These are phyloP conservation scores for Colletotrichum tabaci DNA, from an alignment of 2,329 filamentous ascomycete species.

Conservation along the genomic window DNA sequence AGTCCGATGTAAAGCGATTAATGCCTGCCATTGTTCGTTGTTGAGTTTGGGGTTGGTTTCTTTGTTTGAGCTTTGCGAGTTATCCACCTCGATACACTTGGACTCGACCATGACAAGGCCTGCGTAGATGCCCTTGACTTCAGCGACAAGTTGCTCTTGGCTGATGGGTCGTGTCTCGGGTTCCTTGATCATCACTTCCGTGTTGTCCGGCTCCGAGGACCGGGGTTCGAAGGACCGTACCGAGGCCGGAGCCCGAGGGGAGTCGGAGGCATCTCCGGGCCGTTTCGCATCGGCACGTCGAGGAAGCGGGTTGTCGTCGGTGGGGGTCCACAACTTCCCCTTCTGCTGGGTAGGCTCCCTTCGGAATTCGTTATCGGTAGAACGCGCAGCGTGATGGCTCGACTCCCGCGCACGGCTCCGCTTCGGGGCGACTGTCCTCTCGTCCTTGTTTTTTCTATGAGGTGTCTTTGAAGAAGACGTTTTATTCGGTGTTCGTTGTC, in stretches of 20 bases:
- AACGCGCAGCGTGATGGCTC: neutral
- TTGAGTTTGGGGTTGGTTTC: constrained; percentile 60
- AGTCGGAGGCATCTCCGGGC: neutral
- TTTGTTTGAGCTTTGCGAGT: constrained; percentile 66
- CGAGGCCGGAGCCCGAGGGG: neutral
- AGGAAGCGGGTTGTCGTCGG: neutral
- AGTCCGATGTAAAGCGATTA: constrained; percentile 87
- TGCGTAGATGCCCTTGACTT: constrained; percentile 88
- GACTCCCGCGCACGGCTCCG: neutral
- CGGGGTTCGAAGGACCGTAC: neutral
- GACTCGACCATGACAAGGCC: constrained; percentile 89
- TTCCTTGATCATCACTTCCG: constrained; percentile 55
- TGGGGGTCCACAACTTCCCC: neutral
- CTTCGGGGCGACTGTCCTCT: neutral
- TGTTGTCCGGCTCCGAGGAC: neutral
- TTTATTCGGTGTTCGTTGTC: neutral
- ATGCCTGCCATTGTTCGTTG: constrained; percentile 84
- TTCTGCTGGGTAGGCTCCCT: neutral
- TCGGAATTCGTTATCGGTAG: neutral
- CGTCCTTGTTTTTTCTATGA: neutral
- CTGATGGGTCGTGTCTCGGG: constrained; percentile 79
- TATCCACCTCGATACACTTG: constrained; percentile 89
- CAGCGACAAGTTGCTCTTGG: constrained; percentile 83
- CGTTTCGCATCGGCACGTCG: neutral
- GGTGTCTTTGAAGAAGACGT: neutral